Evolutionary conservation across 192 early-diverging fungal species (phyloP).

Genomic region (Entophlyctis helioformis): DNA sequence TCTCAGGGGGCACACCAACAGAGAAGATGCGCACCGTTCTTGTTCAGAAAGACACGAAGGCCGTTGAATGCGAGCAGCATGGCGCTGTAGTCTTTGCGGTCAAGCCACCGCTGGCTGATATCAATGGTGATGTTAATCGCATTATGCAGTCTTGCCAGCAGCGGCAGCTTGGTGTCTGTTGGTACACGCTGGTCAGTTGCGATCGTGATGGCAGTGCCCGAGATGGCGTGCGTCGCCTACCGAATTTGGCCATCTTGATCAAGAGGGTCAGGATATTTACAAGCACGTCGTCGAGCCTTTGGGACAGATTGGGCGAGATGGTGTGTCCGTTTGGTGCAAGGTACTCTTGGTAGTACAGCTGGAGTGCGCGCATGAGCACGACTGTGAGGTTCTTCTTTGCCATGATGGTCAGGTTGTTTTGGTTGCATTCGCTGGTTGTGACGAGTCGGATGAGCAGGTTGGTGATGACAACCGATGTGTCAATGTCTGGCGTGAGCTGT

Average conservation of each 20-base stretch:
- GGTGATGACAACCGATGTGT: constrained; percentile 24
- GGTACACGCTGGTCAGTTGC: too few species aligned
- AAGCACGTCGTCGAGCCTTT: constrained; percentile 22
- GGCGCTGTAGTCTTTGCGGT: constrained; percentile 17
- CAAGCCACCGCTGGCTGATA: constrained; percentile 19
- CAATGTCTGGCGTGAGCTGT: constrained; percentile 25
- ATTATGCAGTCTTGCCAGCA: constrained; percentile 23
- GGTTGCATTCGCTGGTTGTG: constrained; percentile 6
- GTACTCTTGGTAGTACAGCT: constrained; percentile 1
- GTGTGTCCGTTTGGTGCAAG: constrained; percentile 1
- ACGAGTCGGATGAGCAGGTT: constrained; percentile 22
- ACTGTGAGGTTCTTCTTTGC: constrained; percentile 13
- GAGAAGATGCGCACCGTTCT: constrained; percentile 30
- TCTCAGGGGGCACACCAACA: too few species aligned
- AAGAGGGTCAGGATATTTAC: constrained; percentile 19
- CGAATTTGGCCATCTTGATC: constrained; percentile 22
- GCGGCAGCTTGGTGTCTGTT: constrained; percentile 22
- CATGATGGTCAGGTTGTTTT: constrained; percentile 16
- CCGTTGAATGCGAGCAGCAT: constrained; percentile 19
- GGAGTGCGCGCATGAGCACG: constrained; percentile 4
- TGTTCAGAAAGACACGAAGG: constrained; percentile 13
- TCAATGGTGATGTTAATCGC: constrained; percentile 18
- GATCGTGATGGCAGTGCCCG: too few species aligned
- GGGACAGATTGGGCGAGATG: constrained; percentile 6
- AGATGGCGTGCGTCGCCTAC: constrained; percentile 2